Evolutionary conservation across 1,284 basidiomycete species (phyloP).

Genomic region (Trichosporon sp.): DNA sequence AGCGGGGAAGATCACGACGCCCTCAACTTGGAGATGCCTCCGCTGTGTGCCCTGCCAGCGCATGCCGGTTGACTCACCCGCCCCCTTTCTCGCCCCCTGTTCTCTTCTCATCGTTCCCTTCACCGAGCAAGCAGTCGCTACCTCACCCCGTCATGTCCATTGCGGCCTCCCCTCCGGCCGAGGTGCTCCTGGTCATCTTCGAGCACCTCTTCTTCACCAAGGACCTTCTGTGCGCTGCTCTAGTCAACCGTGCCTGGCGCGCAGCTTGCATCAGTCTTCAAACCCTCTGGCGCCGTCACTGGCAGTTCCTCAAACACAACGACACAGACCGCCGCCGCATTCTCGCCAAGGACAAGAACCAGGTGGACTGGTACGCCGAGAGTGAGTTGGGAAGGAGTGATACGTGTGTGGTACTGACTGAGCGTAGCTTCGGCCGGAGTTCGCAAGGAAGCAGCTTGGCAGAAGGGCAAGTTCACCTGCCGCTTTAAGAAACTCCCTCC

Average conservation of each 20-base stretch:
- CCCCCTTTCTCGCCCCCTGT: neutral
- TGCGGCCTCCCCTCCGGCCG: neutral
- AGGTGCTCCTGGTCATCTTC: neutral
- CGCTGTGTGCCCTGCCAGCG: no score
- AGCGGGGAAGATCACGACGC: no score
- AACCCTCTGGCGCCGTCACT: neutral
- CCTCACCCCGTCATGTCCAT: neutral
- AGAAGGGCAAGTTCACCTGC: neutral
- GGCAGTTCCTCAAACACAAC: neutral
- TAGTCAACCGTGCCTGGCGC: neutral
- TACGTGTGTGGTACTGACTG: neutral
- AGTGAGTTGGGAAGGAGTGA: neutral
- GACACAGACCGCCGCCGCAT: neutral
- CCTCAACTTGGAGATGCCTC: no score
- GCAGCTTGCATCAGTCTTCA: neutral
- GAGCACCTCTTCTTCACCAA: neutral
- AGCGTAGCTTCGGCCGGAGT: neutral
- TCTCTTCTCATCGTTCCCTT: neutral
- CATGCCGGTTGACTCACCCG: no score
- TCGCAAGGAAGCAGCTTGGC: neutral
- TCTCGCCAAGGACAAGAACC: neutral
- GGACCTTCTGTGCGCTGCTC: neutral
- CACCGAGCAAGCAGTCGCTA: neutral
- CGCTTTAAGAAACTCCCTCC: neutral
- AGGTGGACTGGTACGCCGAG: neutral